Base-by-base conservation (phyloP, 2,329 filamentous ascomycete species). In the Penicillium paneum region DNA sequence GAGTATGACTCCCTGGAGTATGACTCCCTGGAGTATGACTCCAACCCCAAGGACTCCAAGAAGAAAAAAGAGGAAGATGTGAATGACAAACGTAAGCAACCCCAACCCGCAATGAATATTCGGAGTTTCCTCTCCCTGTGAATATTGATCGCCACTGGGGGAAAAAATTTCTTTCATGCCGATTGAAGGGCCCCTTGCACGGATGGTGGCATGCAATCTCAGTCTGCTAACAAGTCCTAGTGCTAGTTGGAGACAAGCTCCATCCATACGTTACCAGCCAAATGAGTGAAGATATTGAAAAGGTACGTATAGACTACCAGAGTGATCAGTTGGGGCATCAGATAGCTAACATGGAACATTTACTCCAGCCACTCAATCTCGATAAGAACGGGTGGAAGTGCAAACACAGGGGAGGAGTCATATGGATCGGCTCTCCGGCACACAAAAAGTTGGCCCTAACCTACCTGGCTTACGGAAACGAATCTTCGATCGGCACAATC, bases 401-500 rank as follows among this genome's bases (percentile, higher is more conserved):
- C 24, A n/a, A 41, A 12, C 6, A 3, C 7, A 43, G 26, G 26
- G 26, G n/a, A 19, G 26, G 19, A 2, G 60, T 68, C 7, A 65
- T 54, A 11, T 69, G 65, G 67, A 48, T 69, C 15, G 57, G 53
- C 2, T 34, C 52, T 3, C 59, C 57, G 50, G 21, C 54, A 17
- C 57, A 68, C 17, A 2, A 32, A 19, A 48, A 67, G 41, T 50
- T 55, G 55, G 66, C 64, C 1, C 56, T 68, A 7, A 50, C 43
- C 8, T 45, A 64, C 28, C 3, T 67, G 2, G 43, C 46, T 7
- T 65, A 67, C 38, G 65, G 66, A 2, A 67, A 70, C 13, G 31
- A 69, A 13, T 10, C 61, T 11, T 29, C 43, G 0, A 26, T 62
- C 7, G 46, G n/a, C 1, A 52, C 45, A 2, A 7, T 47, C 1